Base-by-base conservation (phyloP, 768 basidiomycete species). In the Agrocybe praecox region DNA sequence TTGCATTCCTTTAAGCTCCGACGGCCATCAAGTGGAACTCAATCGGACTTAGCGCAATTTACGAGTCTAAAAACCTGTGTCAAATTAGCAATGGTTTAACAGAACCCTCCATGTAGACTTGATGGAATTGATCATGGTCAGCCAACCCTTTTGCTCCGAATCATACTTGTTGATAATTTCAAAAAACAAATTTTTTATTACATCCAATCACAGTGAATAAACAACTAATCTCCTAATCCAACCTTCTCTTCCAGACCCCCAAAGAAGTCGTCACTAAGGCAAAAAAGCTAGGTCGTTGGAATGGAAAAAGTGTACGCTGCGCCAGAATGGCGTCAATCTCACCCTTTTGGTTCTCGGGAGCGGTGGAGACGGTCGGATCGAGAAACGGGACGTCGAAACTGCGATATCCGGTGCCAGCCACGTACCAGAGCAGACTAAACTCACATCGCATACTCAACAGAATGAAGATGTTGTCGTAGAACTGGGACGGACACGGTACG, bases 291-390 rank as follows among this genome's bases (percentile, higher is more conserved):
- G 57, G n/a, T n/a, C 33, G 33, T 34, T 15, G 33, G 33, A 7
- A 34, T 34, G 33, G 33, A 34, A 7, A 34, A 34, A 34, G 33
- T 34, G 8, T 34, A 8, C 33, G 33, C 33, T 34, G 33, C 80
- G 85, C 4, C 78, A 86, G 60, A 77, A 80, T 1, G 80, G 77
- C 5, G 79, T 95, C 1, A 85, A 92, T 62, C 74, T 94, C 6
- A 65, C 76, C 0, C 53, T 65, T 5, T 67, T 90, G 7, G 78
- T 74, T 1, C 85, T 86, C 0, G 92, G 92, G 0, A 89, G 86
- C 49, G 92, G 92, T 1, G 86, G 82, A 56, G 80, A 77, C 17
- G 93, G 91, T 6, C 77, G 93, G 34, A 80, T 94, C 2, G 90
- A 90, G 71, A 91, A 83, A 68, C 70, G 68, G 22, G 93, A 95